Evolutionary conservation across 2,329 filamentous ascomycete species (phyloP).

Genomic region (Dryadomyces quercivorus): DNA sequence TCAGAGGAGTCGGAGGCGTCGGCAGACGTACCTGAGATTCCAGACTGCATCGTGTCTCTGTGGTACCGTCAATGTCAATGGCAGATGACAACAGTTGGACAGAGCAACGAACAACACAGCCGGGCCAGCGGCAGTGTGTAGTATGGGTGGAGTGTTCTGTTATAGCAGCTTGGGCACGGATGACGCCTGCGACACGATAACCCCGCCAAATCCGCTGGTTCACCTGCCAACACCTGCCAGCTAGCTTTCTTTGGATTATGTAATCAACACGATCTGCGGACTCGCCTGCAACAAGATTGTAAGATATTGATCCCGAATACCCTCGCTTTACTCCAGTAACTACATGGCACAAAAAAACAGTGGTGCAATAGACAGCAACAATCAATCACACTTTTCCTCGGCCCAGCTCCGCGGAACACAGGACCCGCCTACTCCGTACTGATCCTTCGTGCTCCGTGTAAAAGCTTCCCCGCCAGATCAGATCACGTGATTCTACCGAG

Average conservation of each 20-base stretch:
- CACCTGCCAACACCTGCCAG: no score
- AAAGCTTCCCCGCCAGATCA: background rate
- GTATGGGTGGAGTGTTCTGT: background rate
- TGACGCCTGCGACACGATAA: no score
- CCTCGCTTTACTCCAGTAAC: background rate
- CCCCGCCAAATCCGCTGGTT: no score
- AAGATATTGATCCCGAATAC: background rate
- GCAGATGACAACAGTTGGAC: no score
- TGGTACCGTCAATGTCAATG: no score
- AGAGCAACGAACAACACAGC: background rate
- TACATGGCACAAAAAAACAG: background rate
- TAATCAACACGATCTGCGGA: no score
- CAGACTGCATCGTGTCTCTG: constrained; percentile 53
- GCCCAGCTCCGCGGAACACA: no score
- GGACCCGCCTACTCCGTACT: background rate
- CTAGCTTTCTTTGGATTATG: no score
- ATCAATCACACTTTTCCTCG: background rate
- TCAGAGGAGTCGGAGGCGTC: background rate
- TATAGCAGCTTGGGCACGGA: background rate
- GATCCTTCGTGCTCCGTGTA: background rate
- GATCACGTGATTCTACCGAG: background rate
- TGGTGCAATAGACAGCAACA: background rate
- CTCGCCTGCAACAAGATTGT: background rate
- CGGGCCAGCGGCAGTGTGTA: background rate
- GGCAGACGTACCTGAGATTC: constrained; percentile 51